Percentiles rank a stretch among this genome's conserved stretches.
These are phyloP conservation scores for Rhodotorula sp. DNA, from an alignment of 1,284 basidiomycete genomes.

Conservation along the genomic window DNA sequence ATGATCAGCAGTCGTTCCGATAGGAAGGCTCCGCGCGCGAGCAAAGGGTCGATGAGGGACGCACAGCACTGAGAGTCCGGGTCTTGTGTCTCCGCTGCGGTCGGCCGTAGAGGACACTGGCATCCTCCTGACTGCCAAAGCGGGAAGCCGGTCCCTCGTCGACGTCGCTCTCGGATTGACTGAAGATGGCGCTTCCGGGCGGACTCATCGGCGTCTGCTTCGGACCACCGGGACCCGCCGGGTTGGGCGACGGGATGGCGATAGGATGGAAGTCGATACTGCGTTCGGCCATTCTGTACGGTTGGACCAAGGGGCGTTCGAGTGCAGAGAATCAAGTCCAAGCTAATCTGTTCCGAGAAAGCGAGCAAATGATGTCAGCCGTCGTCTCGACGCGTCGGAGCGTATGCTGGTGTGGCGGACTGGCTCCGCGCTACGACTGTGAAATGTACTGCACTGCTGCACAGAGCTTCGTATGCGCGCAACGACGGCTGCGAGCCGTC, in stretches of 20 bases:
- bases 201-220: neutral
- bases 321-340: too few relatives aligned
- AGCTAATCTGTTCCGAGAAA: too few relatives aligned
- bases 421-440: too few relatives aligned
- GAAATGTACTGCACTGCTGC: too few relatives aligned
- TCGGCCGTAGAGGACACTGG: slow-evolving; percentile 33
- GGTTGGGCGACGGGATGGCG: neutral
- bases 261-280: neutral
- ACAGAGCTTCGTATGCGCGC: too few relatives aligned
- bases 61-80: slow-evolving; percentile 33
- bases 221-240: neutral
- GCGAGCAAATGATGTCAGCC: too few relatives aligned
- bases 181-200: slow-evolving; percentile 12
- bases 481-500: too few relatives aligned
- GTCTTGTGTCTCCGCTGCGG: slow-evolving; percentile 37
- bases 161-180: slow-evolving; percentile 25
- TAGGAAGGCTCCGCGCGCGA: neutral
- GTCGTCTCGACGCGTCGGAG: too few relatives aligned
- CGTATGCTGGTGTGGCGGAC: too few relatives aligned
- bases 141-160: slow-evolving; percentile 13
- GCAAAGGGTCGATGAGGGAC: neutral
- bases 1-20: neutral
- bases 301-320: neutral
- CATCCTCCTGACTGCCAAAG: slow-evolving; percentile 34
- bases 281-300: neutral